Evolutionary conservation across 768 basidiomycete species (phyloP), one percentile per base, ranked within the genome.

Genomic region (Hortiboletus flavorubellus): DNA sequence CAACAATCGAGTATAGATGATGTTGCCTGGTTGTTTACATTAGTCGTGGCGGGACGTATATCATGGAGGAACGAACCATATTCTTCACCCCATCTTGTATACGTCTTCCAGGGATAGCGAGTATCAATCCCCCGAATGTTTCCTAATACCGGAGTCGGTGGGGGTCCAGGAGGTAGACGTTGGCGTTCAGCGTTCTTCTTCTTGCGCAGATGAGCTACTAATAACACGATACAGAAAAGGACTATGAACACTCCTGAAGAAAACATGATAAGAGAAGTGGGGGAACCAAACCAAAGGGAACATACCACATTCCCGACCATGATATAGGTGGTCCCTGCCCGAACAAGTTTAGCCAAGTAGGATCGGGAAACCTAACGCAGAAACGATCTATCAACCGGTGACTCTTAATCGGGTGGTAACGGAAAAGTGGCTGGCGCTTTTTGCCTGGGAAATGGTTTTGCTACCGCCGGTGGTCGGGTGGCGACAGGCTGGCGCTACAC

Each of bases 1-100:
- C 46, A 67, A 37, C 7, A 68, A 44, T 38, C 62, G 62, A 35
- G 65, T 58, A 15, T 69, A 65, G 8, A 68, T 58, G 21, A 68
- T 52, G 8, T 34, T 56, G 9, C 66, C 66, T 68, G 16, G 31
- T 47, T 1, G n/a, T 14, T n/a, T 16, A 29, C 21, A 45, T 54
- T 31, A 45, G 39, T 37, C 38, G 12, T 9, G 33, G 21, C 3
- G 4, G 16, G 12, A 15, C 34, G 21, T 1, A 30, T 38, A n/a
- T n/a, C 21, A 46, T n/a, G 26, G 41, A 44, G 1, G 4, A 40
- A 52, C 56, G 18, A 16, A 57, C 68, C 65, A 56, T 67, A 62
- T 38, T 62, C 44, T 41, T 54, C 37, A 2, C 56, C 58, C 62
- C 59, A 68, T 48, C 11, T 53, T 29, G 65, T 15, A 54, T 59